These are phyloP conservation scores for Candida nanaspora DNA, from an alignment of 805 yeast genomes.

Conservation along the genomic window DNA sequence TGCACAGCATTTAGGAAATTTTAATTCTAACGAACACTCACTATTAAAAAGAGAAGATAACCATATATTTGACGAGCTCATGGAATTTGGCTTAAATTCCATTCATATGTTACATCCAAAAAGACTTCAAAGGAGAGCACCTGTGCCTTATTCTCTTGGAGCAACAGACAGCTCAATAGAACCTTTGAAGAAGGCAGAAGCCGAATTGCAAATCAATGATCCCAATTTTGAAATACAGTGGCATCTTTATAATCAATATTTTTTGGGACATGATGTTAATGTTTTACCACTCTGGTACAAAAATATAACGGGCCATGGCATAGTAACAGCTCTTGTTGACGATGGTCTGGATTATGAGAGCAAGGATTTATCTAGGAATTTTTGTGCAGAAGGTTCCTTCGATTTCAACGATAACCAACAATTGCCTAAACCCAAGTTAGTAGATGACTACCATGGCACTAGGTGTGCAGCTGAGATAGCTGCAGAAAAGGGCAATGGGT, in stretches of 20 bases:
- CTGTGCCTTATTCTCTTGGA: constrained; percentile 31
- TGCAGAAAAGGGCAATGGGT: constrained; percentile 69
- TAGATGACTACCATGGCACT: constrained; percentile 91
- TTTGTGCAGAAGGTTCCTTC: constrained; percentile 78
- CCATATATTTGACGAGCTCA: constrained; percentile 18
- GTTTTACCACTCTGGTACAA: constrained; percentile 80
- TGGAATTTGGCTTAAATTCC: constrained; percentile 32
- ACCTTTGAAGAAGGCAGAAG: constrained; percentile 38
- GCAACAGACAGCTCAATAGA: constrained; percentile 43
- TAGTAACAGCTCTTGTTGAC: constrained; percentile 84
- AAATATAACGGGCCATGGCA: constrained; percentile 73
- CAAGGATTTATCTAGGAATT: constrained; percentile 64
- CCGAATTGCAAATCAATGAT: constrained; percentile 60
- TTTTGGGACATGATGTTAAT: constrained; percentile 80
- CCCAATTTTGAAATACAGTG: constrained; percentile 84
- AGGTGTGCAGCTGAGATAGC: constrained; percentile 98
- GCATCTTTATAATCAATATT: constrained; percentile 76
- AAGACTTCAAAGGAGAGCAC: constrained; percentile 47
- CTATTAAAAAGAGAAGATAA: constrained; percentile 25
- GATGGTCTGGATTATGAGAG: constrained; percentile 88
- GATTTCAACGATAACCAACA: constrained; percentile 77
- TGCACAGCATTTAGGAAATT: constrained; percentile 29
- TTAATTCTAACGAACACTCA: constrained; percentile 21
- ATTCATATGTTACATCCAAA: constrained; percentile 51
- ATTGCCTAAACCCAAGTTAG: constrained; percentile 72